Evolutionary conservation across 129 eudicot species (phyloP), one percentile per base, ranked within the genome.

Genomic region (Flaveria linearis): DNA sequence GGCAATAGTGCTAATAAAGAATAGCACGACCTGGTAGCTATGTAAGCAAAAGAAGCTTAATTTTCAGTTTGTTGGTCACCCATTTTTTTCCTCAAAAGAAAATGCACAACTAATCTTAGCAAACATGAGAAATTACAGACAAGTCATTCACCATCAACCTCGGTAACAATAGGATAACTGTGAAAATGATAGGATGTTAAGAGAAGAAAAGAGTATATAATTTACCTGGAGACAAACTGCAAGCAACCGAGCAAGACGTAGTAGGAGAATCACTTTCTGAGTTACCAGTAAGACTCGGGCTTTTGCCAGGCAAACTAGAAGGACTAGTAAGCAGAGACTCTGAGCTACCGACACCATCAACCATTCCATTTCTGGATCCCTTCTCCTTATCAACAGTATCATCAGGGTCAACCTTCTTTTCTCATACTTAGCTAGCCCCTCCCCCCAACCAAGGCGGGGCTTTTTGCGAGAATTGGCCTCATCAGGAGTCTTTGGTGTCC

Each of bases 381-480:
- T 73, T 49, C 39, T 91, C 97, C 61, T 85, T 87, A 41, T 68
- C 75, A 13, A 77, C 68, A 69, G 74, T 45, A 49, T 91, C 97
- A 65, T 84, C 88, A 42, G 94, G 89, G 67, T 85, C 92, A 83
- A 87, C 96, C 81, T 83, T 86, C 86, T 95, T 91, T 91, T 91
- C 88, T 95, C 99, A 87, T 86, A 95, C 81, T 95, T 95, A 7
- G 97, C 97, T 65, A 95, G 84, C 55, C 99, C 99, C 80, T 91
- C 96, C 14, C 99, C 99, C 99, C 99, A 95, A 58, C 97, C 96
- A 73, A 95, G 95, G 16, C 99, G 95, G 1, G 92, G 92, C 79
- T 95, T 95, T 84, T 95, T 95, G 74, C 89, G 82, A 11, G 95
- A 89, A 67, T 56, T 52, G 6, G 73, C 84, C 15, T 95, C 99